Conservation (phyloP, 768 basidiomycete species). For the Macrolepiota dolichaula region DNA sequence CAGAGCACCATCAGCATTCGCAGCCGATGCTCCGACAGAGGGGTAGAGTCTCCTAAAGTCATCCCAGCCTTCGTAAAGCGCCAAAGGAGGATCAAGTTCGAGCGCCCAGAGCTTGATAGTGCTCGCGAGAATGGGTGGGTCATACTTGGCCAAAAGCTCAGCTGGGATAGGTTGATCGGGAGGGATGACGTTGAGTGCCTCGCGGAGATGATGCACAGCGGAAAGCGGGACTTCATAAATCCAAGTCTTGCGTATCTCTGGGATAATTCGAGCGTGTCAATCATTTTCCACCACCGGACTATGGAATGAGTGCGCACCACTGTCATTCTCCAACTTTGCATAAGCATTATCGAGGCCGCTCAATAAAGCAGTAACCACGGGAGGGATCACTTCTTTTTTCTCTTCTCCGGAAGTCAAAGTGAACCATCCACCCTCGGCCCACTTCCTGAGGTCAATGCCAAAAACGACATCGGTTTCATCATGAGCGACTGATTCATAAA, state of each 20-base stretch:
- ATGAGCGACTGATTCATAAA: constrained; percentile 84
- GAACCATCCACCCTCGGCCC: constrained; percentile 84
- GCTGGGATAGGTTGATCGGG: constrained; percentile 51
- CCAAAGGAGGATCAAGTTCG: constrained; percentile 87
- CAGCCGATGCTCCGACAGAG: constrained; percentile 50
- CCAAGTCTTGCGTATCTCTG: constrained; percentile 88
- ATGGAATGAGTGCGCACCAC: constrained; percentile 20
- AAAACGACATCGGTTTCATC: constrained; percentile 85
- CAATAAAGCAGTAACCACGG: constrained; percentile 68
- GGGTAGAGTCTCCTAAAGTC: constrained; percentile 89
- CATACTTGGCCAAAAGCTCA: constrained; percentile 59
- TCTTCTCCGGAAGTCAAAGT: constrained; percentile 50
- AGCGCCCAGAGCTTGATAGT: constrained; percentile 85
- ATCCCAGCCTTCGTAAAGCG: constrained; percentile 88
- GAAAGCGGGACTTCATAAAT: constrained; percentile 91
- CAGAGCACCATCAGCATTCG: constrained; percentile 48
- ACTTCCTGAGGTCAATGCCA: constrained; percentile 87
- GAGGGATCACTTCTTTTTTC: constrained; percentile 66
- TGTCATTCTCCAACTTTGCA: constrained; percentile 51
- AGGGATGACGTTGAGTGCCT: constrained; percentile 74
- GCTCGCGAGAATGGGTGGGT: constrained; percentile 83
- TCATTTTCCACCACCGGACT: no score
- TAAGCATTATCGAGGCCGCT: constrained; percentile 64
- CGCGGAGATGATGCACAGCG: constrained; percentile 81
- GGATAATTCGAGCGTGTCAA: no score